A percentile compares a stretch with the other conserved stretches of the same genome.
These are phyloP conservation scores for Aspergillus hiratsukae DNA, from an alignment of 2,329 filamentous ascomycete genomes.

Conservation along the genomic window DNA sequence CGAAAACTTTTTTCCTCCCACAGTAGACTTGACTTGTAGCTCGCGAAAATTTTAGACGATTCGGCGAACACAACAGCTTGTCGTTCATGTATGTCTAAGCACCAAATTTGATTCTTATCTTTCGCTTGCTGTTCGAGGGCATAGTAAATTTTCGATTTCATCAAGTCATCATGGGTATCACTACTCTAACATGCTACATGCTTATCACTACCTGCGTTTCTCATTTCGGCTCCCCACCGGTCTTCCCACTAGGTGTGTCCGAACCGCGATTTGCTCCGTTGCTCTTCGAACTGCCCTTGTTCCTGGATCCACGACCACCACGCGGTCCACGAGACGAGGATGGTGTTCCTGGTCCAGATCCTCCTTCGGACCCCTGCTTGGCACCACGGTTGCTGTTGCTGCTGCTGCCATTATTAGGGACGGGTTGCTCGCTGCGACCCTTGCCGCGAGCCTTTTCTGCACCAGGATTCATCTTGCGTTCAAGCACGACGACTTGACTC, in stretches of 20 bases:
- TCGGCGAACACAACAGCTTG: too few species aligned
- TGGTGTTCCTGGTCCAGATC: conserved; percentile 3
- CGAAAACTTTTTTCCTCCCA: too few species aligned
- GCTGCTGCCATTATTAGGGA: conserved; percentile 2
- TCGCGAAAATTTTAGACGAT: too few species aligned
- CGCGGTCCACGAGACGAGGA: conserved; percentile 16
- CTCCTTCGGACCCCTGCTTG: conserved; percentile 13
- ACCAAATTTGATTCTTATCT: not conserved
- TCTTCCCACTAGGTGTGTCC: conserved; percentile 10
- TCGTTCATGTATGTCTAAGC: too few species aligned
- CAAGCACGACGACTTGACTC: conserved; percentile 79
- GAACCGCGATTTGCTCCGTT: conserved; percentile 7
- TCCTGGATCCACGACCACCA: conserved; percentile 16
- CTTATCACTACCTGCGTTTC: not conserved
- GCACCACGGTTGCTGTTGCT: conserved; percentile 5
- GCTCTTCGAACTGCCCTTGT: conserved; percentile 12
- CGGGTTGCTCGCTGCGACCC: conserved; percentile 21
- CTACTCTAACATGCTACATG: not conserved
- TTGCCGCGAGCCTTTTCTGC: conserved; percentile 31
- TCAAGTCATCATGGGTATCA: not conserved
- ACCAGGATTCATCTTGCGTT: conserved; percentile 44
- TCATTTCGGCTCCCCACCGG: conserved; percentile 13
- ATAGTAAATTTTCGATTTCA: not conserved
- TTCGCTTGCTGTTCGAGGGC: not conserved
- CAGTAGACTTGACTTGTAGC: not conserved